Evolutionary conservation across 805 yeast genomes (phyloP).

Genomic region (Candida dendrica): DNA sequence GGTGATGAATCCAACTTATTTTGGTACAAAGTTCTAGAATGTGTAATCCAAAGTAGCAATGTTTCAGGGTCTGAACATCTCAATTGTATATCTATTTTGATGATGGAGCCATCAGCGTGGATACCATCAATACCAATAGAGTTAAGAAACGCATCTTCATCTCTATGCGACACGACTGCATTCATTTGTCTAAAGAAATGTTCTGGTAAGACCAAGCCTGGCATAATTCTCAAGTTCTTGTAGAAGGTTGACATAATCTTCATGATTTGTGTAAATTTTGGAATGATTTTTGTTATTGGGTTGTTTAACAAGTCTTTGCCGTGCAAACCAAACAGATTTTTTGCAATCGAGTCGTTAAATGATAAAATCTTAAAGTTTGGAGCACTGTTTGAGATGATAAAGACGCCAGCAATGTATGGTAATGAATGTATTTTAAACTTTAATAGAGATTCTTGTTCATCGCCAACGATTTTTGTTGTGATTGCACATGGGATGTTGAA

Average conservation of each 20-base stretch:
- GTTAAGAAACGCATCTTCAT: conserved; percentile 45
- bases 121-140: conserved; percentile 63
- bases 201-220: conserved; percentile 84
- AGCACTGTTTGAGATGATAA: conserved; percentile 50
- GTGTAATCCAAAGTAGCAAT: conserved; percentile 78
- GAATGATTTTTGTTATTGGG: conserved; percentile 52
- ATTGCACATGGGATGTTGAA: conserved; percentile 68
- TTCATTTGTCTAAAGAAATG: conserved; percentile 74
- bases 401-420: conserved; percentile 84
- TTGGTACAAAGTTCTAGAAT: conserved; percentile 43
- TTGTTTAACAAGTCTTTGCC: conserved; percentile 35
- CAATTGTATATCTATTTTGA: conserved; percentile 73
- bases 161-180: conserved; percentile 9
- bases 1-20: conserved; percentile 1
- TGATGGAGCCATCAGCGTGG: conserved; percentile 60
- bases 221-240: conserved; percentile 32
- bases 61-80: conserved; percentile 57
- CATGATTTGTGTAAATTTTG: conserved; percentile 44
- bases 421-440: conserved; percentile 66
- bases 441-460: conserved; percentile 35
- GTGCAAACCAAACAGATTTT: conserved; percentile 68
- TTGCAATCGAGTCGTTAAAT: conserved; percentile 71
- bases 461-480: conserved; percentile 46
- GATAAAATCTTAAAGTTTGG: conserved; percentile 45
- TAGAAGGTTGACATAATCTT: conserved; percentile 25